Evolutionary conservation across 129 eudicot species (phyloP), one percentile per base, ranked within the genome.

Genomic region (Pseudognaphalium luteoalbum): DNA sequence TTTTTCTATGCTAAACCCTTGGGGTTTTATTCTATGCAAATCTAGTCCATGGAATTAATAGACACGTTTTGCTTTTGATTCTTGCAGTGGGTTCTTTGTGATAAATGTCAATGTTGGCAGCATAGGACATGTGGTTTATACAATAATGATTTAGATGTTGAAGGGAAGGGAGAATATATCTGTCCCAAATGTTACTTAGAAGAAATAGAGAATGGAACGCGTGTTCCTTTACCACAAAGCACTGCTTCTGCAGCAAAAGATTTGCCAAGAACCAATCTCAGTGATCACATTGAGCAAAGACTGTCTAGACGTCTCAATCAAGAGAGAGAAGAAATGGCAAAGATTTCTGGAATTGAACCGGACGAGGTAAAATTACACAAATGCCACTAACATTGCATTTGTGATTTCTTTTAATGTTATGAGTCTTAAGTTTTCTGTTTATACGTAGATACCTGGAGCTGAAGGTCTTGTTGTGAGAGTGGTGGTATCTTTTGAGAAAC

Each of bases 81-180:
- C 66, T 77, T 76, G 84, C 83, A 93, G 98, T 93, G 98, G 98
- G 97, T 93, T 62, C 91, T 73, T 68, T 93, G 98, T 69, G 96
- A 93, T 70, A 87, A 80, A 77, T 93, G 98, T 78, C 85, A 87
- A 78, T 37, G 80, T 71, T 93, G 97, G 98, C 97, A 88, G 73
- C 98, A 93, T 80, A 89, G 88, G 72, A 85, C 86, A 75, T 93
- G 98, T 77, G 98, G 87, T 22, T 85, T 93, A 4, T 90, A 86
- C 63, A 93, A 86, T 81, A 81, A 84, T 68, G 86, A 85, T 78
- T 79, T 71, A 66, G 96, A 90, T 58, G 54, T 73, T 35, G 92
- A 82, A 64, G 92, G 95, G 59, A 76, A 88, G 37, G 88, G 80
- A 6, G 84, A 78, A 58, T 93, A 93, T 78, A 78, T 85, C n/a